Base-by-base conservation (phyloP, 768 basidiomycete genomes). In the Kwoniella sp. region DNA sequence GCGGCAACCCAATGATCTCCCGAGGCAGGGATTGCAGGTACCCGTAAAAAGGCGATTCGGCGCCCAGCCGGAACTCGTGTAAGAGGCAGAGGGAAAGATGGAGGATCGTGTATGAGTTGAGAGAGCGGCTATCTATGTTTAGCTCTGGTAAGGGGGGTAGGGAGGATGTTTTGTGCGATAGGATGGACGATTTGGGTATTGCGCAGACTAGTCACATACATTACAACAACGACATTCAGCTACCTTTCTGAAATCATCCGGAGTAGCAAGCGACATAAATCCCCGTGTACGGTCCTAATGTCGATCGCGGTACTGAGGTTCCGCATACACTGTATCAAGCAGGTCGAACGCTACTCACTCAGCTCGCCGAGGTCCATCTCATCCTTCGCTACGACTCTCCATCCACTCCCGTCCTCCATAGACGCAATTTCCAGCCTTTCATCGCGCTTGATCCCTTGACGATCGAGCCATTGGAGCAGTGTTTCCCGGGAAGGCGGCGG, bases 11-110 rank as follows among this genome's bases (percentile, higher is more conserved):
- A 2, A 81, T 68, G 3, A 63, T 52, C 0, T 65, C 62, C 7
- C 75, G 66, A 0, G 83, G 83, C 26, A 82, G 60, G 7, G 69
- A 69, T 53, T 80, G 80, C 3, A 83, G 61, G 63, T 82, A 83
- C 15, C 77, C 79, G 20, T 61, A 74, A 71, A 78, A 83, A 25
- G 56, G 53, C 5, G 82, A 82, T 23, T 47, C n/a, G 0, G 22
- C 5, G 0, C 77, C 79, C 15, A 76, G 61, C 0, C 72, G 66
- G 13, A 80, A 61, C 63, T 83, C 83, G 63, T 79, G 74, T 1
- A 82, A 67, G 25, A 82, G 67, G 17, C 74, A 73, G 2, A 81
- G 50, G 2, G 81, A 64, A 17, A 83, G 72, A 9, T 68, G 70
- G n/a, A 81, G 63, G 22, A 81, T 69, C 2, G 68, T 58, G 5